Evolutionary conservation across 2,329 filamentous ascomycete genomes (phyloP), one percentile per base, ranked within the genome.

Genomic region (Pseudogymnoascus sp.): DNA sequence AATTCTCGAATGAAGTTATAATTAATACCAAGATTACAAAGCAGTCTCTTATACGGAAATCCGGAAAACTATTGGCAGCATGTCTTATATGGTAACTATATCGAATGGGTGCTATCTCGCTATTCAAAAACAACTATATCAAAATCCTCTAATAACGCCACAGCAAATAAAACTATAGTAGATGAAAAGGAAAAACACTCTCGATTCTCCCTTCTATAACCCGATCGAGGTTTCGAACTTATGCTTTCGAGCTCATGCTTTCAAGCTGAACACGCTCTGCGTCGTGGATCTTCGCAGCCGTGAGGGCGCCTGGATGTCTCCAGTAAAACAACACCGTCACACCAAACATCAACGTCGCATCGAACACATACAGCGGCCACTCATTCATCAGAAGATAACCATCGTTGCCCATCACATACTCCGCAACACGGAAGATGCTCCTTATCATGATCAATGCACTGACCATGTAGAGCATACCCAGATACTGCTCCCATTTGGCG

Each of bases 401-500:
- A 18, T 73, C 66, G 21, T 75, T 71, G 1, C 79, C 79, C 68
- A 77, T 71, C 0, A 71, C 65, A 66, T 78, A 84, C 69, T 83
- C 80, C 7, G 78, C 68, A n/a, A 81, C 73, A 14, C 81, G 74
- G 61, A 81, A 79, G 5, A 81, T 66, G 12, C 72, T 77, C 37
- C 81, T 73, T 2, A 80, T 61, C 37, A 82, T 69, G 65, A 83
- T 82, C n/a, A 82, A 69, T 1, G 68, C 66, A 63, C 75, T 78
- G 28, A 75, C 72, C 1, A 67, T 62, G 66, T 82, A 82, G 4
- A 83, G 69, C 3, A 73, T 69, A 14, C 69, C 66, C 46, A 82
- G 70, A 62, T 76, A 74, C 60, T 72, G 73, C 65, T 69, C 68
- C 77, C 74, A 71, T 1, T 60, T 60, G 1, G 60, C 59, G 8